These are phyloP conservation scores for Pseudogymnoascus sp. DNA, from an alignment of 2,329 filamentous ascomycete species.

Conservation along the genomic window DNA sequence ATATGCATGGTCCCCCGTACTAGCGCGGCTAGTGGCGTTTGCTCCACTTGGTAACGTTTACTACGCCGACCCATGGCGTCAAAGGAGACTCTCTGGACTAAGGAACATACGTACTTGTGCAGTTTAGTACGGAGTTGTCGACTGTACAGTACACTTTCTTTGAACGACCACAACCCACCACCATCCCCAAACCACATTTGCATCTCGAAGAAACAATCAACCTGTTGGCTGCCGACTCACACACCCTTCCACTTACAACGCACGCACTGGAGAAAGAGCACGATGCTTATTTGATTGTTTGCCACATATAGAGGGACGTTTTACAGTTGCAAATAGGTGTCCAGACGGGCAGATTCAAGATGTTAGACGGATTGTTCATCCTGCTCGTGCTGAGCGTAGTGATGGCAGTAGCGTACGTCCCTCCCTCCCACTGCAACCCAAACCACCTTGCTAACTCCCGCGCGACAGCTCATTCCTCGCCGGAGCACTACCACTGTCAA, in stretches of 20 bases:
- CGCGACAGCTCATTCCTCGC: conserved; percentile 76
- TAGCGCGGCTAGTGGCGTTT: conserved; percentile 2
- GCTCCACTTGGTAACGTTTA: not conserved
- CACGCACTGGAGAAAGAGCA: not conserved
- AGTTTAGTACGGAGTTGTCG: not conserved
- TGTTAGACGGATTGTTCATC: conserved; percentile 31
- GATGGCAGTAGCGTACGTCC: conserved; percentile 51
- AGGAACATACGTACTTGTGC: not conserved
- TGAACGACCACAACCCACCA: not conserved
- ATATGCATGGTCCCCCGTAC: conserved; percentile 2
- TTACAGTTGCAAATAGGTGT: not conserved
- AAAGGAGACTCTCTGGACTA: not conserved
- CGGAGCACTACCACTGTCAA: conserved; percentile 81
- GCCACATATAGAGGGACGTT: conserved; percentile 3
- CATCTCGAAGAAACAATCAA: not conserved
- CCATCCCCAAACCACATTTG: not conserved
- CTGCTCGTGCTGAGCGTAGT: conserved; percentile 35
- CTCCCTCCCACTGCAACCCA: not conserved
- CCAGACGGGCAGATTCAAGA: conserved; percentile 21
- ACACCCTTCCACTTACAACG: not conserved
- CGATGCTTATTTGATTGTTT: not conserved
- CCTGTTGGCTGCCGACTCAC: not conserved
- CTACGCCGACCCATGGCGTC: not conserved
- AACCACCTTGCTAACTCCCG: not conserved
- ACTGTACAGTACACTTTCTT: not conserved